These are phyloP conservation scores for Aaosphaeria pasadenensis DNA, from an alignment of 2,329 filamentous ascomycete genomes.

Conservation along the genomic window DNA sequence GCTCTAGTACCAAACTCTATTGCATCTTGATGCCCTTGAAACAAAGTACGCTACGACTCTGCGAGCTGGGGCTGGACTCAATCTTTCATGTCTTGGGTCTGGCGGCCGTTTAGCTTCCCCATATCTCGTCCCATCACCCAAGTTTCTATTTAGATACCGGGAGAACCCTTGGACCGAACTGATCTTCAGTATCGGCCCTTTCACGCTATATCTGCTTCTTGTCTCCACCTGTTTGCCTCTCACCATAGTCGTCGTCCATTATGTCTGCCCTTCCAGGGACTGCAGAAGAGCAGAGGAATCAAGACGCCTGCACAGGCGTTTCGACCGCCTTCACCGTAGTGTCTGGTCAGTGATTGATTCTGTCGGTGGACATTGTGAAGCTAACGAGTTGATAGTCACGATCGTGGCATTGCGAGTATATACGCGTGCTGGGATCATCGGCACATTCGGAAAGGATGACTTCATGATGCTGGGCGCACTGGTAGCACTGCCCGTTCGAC, in stretches of 20 bases:
- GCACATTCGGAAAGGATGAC: constrained; percentile 28
- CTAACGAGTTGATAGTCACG: constrained; percentile 15
- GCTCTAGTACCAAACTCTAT: no score
- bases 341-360: constrained; percentile 12
- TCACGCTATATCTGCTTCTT: no score
- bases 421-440: constrained; percentile 16
- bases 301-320: constrained; percentile 16
- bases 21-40: no score
- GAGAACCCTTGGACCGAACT: no score
- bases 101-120: no score
- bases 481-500: constrained; percentile 9
- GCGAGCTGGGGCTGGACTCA: no score
- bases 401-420: constrained; percentile 21
- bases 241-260: background rate
- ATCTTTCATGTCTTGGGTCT: no score
- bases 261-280: background rate
- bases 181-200: no score
- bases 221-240: no score
- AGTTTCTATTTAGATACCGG: no score
- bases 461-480: constrained; percentile 23
- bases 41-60: no score
- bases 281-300: constrained; percentile 7
- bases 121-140: no score
- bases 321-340: constrained; percentile 18
- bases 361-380: background rate